Evolutionary conservation across 805 yeast genomes (phyloP).

Genomic region (Komagataella pastoris): DNA sequence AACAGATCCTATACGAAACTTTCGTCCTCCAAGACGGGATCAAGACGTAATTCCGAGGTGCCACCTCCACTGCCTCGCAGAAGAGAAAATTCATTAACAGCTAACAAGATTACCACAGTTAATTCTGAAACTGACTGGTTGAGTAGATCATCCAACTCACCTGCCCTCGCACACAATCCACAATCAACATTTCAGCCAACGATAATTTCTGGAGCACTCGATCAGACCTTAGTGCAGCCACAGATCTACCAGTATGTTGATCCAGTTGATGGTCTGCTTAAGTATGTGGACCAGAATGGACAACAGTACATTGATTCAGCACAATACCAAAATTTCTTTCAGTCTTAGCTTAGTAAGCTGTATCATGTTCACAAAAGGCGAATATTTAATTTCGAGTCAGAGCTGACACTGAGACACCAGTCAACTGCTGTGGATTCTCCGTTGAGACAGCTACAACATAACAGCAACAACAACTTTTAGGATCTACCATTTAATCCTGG

Average conservation of each 20-base stretch:
- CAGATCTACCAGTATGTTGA: slow-evolving; percentile 60
- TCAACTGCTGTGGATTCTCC: too few relatives aligned
- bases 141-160: slow-evolving; percentile 3
- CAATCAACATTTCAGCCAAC: slow-evolving; percentile 7
- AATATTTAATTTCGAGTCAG: too few relatives aligned
- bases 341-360: neutral
- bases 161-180: slow-evolving; percentile 10
- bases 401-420: too few relatives aligned
- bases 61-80: slow-evolving; percentile 37
- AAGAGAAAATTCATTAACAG: slow-evolving; percentile 17
- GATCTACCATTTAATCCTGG: too few relatives aligned
- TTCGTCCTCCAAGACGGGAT: slow-evolving; percentile 13
- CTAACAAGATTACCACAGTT: slow-evolving; percentile 19
- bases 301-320: slow-evolving; percentile 44
- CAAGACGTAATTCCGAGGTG: slow-evolving; percentile 10
- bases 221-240: slow-evolving; percentile 10
- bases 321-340: neutral
- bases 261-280: slow-evolving; percentile 54
- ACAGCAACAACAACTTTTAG: too few relatives aligned
- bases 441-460: too few relatives aligned
- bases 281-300: slow-evolving; percentile 55
- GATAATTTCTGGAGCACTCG: slow-evolving; percentile 5
- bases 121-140: slow-evolving; percentile 23
- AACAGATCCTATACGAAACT: neutral
- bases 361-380: neutral